Base-by-base conservation (phyloP, 495 filamentous ascomycete genomes). In the Astrothelium subdiscretum region DNA sequence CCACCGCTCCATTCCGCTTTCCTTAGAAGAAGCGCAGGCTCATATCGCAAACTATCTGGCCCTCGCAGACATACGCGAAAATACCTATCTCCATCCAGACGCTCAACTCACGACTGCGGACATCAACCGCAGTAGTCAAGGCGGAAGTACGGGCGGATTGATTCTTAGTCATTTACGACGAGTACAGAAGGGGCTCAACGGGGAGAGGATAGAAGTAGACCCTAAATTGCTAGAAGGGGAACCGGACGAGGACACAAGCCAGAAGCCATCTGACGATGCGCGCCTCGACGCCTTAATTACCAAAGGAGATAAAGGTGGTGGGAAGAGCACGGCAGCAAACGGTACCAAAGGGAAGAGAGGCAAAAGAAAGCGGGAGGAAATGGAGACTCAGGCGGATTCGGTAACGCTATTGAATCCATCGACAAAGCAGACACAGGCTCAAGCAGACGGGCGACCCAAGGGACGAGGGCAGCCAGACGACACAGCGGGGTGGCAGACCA, bases 51-150 rank as follows among this genome's bases (percentile, higher is more conserved):
- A 77, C 62, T 89, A 86, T 77, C 79, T 90, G 62, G 69, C 74
- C 51, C 73, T 76, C 63, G 75, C 81, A 59, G 71, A 73, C 68
- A 79, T 76, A 29, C 76, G 48, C 24, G 48, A 54, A 29, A 54
- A 81, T 64, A 77, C 85, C n/a, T 77, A 85, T 44, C 80, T 87
- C 20, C 85, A 87, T 67, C 87, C 87, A 3, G 86, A 85, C 64
- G 81, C 83, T 48, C 76, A 79, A 61, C 80, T 90, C 68, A 81
- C 77, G 54, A 78, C 84, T 62, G 75, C 79, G 43, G 87, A 86
- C 2, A 82, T 84, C 31, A 72, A 57, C 27, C 74, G 68, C 66
- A 32, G 80, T 51, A 77, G 80, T 22, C 74, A 76, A 58, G 79
- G 80, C 12, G 82, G 82, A 44, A 74, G 80, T 1, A 78, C 26